These are phyloP conservation scores for Yamadazyma blattariae DNA, from an alignment of 1,139 yeast species.

Conservation along the genomic window DNA sequence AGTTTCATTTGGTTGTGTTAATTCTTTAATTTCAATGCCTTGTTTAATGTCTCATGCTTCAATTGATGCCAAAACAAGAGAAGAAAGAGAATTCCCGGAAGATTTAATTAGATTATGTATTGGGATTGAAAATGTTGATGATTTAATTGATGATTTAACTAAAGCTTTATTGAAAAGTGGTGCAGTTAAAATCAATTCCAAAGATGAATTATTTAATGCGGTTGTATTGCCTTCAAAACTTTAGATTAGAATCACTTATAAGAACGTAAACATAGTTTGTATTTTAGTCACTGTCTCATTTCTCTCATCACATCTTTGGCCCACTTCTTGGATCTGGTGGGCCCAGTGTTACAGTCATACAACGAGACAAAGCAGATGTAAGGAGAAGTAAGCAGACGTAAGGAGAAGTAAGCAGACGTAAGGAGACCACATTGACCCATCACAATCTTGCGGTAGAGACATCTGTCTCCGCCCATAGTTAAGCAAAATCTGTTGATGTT, in stretches of 20 bases:
- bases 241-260: not conserved
- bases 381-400: too few relatives aligned
- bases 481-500: too few relatives aligned
- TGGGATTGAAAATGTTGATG: conserved; percentile 74
- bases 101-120: conserved; percentile 85
- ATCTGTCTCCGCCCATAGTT: too few relatives aligned
- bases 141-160: conserved; percentile 69
- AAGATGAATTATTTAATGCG: conserved; percentile 43
- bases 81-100: conserved; percentile 87
- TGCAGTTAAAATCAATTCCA: conserved; percentile 44
- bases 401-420: too few relatives aligned
- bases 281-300: not conserved
- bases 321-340: too few relatives aligned
- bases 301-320: too few relatives aligned
- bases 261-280: not conserved
- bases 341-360: too few relatives aligned
- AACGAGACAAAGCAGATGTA: too few relatives aligned
- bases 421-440: too few relatives aligned
- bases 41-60: conserved; percentile 97
- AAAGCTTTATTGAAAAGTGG: conserved; percentile 69
- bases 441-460: too few relatives aligned
- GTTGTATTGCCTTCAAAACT: conserved; percentile 27
- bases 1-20: conserved; percentile 92
- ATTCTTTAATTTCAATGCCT: conserved; percentile 87
- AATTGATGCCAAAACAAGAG: conserved; percentile 81